These are phyloP conservation scores for Dioscorea alata DNA, from an alignment of 106 monocot species.

Conservation along the genomic window DNA sequence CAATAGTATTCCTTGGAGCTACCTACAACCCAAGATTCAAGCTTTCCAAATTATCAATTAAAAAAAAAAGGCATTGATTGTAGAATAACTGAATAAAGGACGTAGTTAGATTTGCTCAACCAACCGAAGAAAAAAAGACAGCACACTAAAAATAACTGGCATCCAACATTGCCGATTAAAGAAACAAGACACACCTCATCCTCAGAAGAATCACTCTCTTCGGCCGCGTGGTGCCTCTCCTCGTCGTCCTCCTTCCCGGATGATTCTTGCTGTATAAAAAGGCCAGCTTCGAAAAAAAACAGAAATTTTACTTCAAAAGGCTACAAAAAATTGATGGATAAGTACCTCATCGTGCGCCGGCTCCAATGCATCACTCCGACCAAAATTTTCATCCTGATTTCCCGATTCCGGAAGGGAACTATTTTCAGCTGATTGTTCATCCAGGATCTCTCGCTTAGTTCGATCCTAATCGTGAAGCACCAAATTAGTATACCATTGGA, in stretches of 20 bases:
- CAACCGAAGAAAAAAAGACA: background rate
- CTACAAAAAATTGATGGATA: background rate
- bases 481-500: background rate
- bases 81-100: background rate
- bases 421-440: background rate
- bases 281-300: background rate
- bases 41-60: background rate
- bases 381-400: background rate
- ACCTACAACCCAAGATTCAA: conserved; percentile 32
- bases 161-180: background rate
- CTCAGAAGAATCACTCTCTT: conserved; percentile 92
- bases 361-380: background rate
- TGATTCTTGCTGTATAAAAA: background rate
- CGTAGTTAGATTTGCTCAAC: background rate
- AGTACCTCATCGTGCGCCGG: background rate
- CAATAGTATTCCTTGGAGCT: conserved; percentile 77
- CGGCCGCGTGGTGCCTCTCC: conserved; percentile 1
- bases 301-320: background rate
- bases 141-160: background rate
- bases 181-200: conserved; percentile 47
- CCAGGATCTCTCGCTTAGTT: background rate
- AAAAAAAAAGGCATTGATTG: no score
- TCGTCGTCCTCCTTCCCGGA: background rate
- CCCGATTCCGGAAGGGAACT: background rate
- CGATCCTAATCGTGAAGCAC: background rate